A percentile compares a stretch with the other conserved stretches of the same genome.
Evolutionary conservation across 345 rosid genomes (phyloP).

Genomic region (Rhodamnia argentea): DNA sequence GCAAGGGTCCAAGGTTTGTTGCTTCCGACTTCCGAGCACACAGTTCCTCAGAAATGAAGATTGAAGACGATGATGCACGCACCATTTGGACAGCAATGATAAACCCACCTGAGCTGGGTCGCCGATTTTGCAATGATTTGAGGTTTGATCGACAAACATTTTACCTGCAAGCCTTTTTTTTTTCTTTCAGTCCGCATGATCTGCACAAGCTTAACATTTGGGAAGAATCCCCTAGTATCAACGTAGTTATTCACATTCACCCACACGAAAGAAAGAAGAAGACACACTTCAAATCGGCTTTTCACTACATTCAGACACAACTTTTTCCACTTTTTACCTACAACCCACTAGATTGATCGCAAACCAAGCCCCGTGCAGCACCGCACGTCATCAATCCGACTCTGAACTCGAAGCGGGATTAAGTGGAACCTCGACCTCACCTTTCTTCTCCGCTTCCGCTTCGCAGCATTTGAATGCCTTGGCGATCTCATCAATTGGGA

Average conservation of each 20-base stretch:
- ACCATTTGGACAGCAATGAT: not conserved
- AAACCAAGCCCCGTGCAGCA: not conserved
- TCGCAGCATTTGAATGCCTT: conserved; percentile 39
- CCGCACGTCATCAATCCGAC: conserved; percentile 18
- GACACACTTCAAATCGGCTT: not conserved
- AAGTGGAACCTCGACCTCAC: conserved; percentile 1
- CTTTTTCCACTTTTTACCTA: not conserved
- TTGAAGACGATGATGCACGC: not conserved
- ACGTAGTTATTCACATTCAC: not conserved
- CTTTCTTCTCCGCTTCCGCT: conserved; percentile 24
- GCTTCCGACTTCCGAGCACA: not conserved
- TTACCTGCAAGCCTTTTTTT: not conserved
- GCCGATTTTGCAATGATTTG: not conserved
- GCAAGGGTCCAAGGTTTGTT: not conserved
- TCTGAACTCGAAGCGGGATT: conserved; percentile 36
- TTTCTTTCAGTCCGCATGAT: not conserved
- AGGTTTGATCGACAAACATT: not conserved
- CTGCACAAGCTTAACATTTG: not conserved
- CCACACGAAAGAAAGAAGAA: not conserved
- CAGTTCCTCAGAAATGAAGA: not conserved
- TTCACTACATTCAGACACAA: not conserved
- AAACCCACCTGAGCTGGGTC: not conserved
- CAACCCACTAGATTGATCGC: not conserved
- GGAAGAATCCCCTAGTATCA: not conserved
- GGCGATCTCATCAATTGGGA: conserved; percentile 59